Conservation (phyloP, 2,329 filamentous ascomycete species). For the Fusarium sp. region DNA sequence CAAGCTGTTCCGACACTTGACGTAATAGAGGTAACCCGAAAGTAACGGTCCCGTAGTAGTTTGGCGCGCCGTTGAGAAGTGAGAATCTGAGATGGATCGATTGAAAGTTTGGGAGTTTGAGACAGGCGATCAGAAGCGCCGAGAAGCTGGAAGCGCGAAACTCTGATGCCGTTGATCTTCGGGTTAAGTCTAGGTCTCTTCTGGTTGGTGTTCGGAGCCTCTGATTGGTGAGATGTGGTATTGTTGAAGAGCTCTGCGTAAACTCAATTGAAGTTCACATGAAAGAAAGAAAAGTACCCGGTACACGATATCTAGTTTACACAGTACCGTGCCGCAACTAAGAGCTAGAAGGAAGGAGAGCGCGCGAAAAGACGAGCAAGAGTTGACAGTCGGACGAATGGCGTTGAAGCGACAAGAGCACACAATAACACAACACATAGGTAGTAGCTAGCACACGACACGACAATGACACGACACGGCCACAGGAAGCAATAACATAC, state of each 20-base stretch:
- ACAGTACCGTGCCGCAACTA: conserved; percentile 47
- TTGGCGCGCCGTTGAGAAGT: conserved; percentile 43
- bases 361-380: conserved; percentile 29
- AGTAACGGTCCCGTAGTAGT: conserved; percentile 35
- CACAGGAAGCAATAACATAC: conserved; percentile 39
- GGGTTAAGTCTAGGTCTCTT: conserved; percentile 22
- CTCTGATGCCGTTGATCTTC: conserved; percentile 34
- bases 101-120: conserved; percentile 11
- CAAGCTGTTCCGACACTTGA: conserved; percentile 40
- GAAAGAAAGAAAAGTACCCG: conserved; percentile 26
- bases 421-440: conserved; percentile 45
- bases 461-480: conserved; percentile 43
- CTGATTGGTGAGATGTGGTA: conserved; percentile 29
- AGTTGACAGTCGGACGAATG: conserved; percentile 32
- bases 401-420: conserved; percentile 39
- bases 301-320: conserved; percentile 32
- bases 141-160: conserved; percentile 42
- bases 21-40: conserved; percentile 36
- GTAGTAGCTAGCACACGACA: conserved; percentile 39
- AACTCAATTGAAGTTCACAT: conserved; percentile 27
- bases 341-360: conserved; percentile 41
- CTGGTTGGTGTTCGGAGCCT: conserved; percentile 18
- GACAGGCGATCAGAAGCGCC: conserved; percentile 25
- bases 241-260: conserved; percentile 12
- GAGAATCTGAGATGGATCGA: conserved; percentile 15